phyloP scores from a whole-genome alignment of 1,284 basidiomycete species.

The Kwoniella shivajii region DNA sequence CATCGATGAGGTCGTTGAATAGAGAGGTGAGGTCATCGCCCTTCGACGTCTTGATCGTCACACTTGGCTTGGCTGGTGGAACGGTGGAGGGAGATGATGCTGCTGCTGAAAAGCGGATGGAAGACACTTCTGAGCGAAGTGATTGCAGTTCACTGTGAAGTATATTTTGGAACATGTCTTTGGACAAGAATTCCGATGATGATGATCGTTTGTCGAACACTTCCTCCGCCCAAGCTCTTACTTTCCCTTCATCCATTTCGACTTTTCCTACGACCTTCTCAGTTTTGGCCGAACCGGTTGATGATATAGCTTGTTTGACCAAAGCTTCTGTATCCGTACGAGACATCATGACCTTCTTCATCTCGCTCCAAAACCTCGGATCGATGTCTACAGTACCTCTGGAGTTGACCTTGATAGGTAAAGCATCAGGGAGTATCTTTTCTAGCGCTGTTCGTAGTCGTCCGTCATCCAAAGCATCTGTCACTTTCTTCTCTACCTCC shows the following conservation, averaged over 20 bases:
- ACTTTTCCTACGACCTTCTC: slow-evolving; percentile 1
- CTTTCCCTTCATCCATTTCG: slow-evolving; percentile 44
- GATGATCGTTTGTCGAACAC: slow-evolving; percentile 47
- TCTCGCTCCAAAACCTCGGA: slow-evolving; percentile 56
- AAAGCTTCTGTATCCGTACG: slow-evolving; percentile 38
- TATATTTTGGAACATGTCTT: slow-evolving; percentile 37
- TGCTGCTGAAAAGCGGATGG: slow-evolving; percentile 1
- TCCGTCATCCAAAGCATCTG: slow-evolving; percentile 43
- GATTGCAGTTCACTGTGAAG: slow-evolving; percentile 38
- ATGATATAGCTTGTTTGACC: slow-evolving; percentile 27
- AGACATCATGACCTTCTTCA: slow-evolving; percentile 55
- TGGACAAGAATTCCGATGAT: slow-evolving; percentile 32
- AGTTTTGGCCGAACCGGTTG: not conserved
- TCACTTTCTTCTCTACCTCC: slow-evolving; percentile 64
- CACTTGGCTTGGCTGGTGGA: not conserved
- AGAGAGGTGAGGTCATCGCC: slow-evolving; percentile 73
- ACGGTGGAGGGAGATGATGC: not conserved
- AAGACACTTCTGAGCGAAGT: slow-evolving; percentile 27
- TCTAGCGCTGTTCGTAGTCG: slow-evolving; percentile 50
- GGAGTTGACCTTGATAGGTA: slow-evolving; percentile 53
- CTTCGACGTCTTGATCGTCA: slow-evolving; percentile 72
- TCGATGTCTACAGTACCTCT: slow-evolving; percentile 54
- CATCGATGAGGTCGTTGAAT: slow-evolving; percentile 72
- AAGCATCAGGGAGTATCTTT: slow-evolving; percentile 48
- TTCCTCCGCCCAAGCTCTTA: slow-evolving; percentile 48